Percentiles rank a stretch among this genome's conserved stretches.
These are phyloP conservation scores for Bryoglossum gracile DNA, from an alignment of 495 filamentous ascomycete species.

Conservation along the genomic window DNA sequence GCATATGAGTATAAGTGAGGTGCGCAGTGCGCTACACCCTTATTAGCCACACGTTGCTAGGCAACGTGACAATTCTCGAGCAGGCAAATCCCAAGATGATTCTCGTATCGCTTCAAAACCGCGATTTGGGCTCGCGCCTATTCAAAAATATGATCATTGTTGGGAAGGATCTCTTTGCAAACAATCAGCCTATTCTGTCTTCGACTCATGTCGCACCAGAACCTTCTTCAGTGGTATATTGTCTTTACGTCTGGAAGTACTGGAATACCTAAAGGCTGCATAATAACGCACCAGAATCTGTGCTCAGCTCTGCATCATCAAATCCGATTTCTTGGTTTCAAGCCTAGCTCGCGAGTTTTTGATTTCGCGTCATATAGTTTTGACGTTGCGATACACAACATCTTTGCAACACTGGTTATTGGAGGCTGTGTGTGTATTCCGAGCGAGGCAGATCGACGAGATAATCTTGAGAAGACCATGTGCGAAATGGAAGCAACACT, in stretches of 20 bases:
- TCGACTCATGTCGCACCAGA: no score
- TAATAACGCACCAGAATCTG: neutral
- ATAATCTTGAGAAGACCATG: neutral
- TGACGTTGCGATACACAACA: neutral
- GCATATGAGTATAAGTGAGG: no score
- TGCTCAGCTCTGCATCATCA: neutral
- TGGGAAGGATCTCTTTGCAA: no score
- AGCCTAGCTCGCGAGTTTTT: neutral
- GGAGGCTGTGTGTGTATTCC: neutral
- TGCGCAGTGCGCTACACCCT: no score
- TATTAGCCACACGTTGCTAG: no score
- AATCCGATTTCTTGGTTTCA: neutral
- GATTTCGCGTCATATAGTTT: neutral
- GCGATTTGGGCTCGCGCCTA: no score
- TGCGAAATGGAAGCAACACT: neutral
- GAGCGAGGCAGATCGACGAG: neutral
- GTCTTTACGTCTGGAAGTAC: neutral
- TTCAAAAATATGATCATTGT: no score
- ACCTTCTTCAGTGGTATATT: no score
- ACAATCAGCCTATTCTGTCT: no score
- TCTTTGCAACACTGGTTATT: neutral
- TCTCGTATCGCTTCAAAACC: no score
- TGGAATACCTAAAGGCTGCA: neutral
- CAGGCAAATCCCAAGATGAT: no score
- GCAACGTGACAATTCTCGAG: no score